A percentile compares a stretch with the other conserved stretches of the same genome.
These are phyloP conservation scores for Calocera cornea DNA, from an alignment of 768 basidiomycete genomes.

Conservation along the genomic window DNA sequence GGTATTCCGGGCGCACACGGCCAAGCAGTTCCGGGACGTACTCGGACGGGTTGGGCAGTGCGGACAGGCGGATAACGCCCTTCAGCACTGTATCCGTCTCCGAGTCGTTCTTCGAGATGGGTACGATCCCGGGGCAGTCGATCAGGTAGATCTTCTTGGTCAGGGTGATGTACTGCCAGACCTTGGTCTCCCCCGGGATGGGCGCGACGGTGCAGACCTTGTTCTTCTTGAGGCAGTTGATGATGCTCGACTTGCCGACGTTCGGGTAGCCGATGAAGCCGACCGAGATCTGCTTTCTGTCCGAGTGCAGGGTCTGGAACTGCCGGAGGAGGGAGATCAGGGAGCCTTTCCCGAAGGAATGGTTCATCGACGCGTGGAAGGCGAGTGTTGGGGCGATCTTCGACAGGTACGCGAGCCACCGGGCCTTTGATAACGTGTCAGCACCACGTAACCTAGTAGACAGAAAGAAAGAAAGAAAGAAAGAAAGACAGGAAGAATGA, in stretches of 20 bases:
- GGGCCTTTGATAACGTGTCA: slow-evolving; percentile 42
- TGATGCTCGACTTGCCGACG: slow-evolving; percentile 92
- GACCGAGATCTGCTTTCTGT: slow-evolving; percentile 98
- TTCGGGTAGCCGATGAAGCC: slow-evolving; percentile 98
- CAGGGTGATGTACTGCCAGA: slow-evolving; percentile 99
- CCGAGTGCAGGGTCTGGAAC: slow-evolving; percentile 91
- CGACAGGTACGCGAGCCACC: slow-evolving; percentile 90
- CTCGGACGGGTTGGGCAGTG: slow-evolving; percentile 79
- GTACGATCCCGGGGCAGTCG: slow-evolving; percentile 97
- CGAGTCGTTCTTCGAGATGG: slow-evolving; percentile 79
- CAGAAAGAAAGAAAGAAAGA: slow-evolving; percentile 9
- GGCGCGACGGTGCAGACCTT: slow-evolving; percentile 96
- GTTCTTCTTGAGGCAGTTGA: slow-evolving; percentile 95
- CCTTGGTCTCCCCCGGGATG: slow-evolving; percentile 96
- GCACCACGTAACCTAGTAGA: background rate
- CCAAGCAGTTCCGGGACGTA: slow-evolving; percentile 79
- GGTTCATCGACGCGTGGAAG: slow-evolving; percentile 96
- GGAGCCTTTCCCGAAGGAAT: slow-evolving; percentile 97
- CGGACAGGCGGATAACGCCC: slow-evolving; percentile 92
- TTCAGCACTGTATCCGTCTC: slow-evolving; percentile 88
- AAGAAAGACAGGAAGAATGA: slow-evolving; percentile 12
- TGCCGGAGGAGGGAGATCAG: slow-evolving; percentile 93
- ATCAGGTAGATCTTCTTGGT: slow-evolving; percentile 95
- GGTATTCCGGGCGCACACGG: slow-evolving; percentile 86
- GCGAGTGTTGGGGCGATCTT: slow-evolving; percentile 92